Evolutionary conservation across 2,329 filamentous ascomycete genomes (phyloP).

Genomic region (Exserohilum turcica): DNA sequence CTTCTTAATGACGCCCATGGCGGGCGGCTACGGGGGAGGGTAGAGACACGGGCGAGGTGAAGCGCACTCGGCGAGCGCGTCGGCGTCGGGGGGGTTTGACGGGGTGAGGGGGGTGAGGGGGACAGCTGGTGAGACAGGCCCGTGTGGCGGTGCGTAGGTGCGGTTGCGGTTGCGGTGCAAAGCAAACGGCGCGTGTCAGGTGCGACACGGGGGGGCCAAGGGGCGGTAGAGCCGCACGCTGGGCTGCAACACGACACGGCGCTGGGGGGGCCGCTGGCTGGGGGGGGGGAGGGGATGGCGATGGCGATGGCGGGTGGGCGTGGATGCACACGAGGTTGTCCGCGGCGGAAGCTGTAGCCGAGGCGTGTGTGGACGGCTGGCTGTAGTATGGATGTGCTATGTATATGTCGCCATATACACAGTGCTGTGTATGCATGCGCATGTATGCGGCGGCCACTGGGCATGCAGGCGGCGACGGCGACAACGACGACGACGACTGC

Average conservation of each 20-base stretch:
- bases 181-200: too few relatives aligned
- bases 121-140: constrained; percentile 12
- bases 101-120: not conserved
- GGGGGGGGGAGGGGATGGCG: not conserved
- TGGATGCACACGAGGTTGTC: constrained; percentile 12
- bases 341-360: constrained; percentile 28
- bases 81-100: not conserved
- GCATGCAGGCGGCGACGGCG: too few relatives aligned
- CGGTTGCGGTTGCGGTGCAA: constrained; percentile 12
- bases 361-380: too few relatives aligned
- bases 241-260: not conserved
- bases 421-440: too few relatives aligned
- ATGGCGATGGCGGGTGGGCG: not conserved
- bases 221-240: constrained; percentile 8
- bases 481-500: too few relatives aligned
- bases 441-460: too few relatives aligned
- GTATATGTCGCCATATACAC: too few relatives aligned
- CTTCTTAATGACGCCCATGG: constrained; percentile 94
- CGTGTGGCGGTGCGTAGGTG: constrained; percentile 35
- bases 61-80: not conserved
- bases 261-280: not conserved
- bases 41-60: constrained; percentile 7
- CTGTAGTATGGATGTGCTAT: too few relatives aligned
- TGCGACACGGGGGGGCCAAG: constrained; percentile 6
- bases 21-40: constrained; percentile 22